Conservation (phyloP, 2,329 filamentous ascomycete genomes). For the Aspergillus udagawae region DNA sequence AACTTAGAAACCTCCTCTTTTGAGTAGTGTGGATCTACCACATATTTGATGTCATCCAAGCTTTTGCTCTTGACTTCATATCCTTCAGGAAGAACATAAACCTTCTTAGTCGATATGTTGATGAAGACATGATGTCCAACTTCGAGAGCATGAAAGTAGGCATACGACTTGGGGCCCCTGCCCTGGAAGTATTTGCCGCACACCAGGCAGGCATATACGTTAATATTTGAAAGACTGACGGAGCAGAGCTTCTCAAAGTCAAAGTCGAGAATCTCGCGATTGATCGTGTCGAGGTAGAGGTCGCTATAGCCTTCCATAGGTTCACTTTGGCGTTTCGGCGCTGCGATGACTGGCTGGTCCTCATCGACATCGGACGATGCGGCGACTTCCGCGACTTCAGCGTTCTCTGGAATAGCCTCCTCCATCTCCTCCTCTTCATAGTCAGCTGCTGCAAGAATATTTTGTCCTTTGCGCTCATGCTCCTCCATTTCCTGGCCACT, state of each 20-base stretch:
- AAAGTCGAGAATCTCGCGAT: conserved; percentile 89
- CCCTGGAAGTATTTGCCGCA: conserved; percentile 99
- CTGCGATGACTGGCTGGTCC: conserved; percentile 32
- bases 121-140: conserved; percentile 96
- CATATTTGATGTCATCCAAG: conserved; percentile 96
- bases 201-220: conserved; percentile 94
- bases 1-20: conserved; percentile 75
- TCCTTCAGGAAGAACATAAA: conserved; percentile 71
- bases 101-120: conserved; percentile 69
- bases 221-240: conserved; percentile 93
- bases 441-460: conserved; percentile 57
- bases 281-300: conserved; percentile 95
- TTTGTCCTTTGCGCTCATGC: conserved; percentile 32
- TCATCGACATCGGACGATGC: conserved; percentile 34
- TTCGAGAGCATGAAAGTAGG: conserved; percentile 95
- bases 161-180: conserved; percentile 86
- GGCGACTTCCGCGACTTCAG: conserved; percentile 8
- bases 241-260: conserved; percentile 99
- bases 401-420: conserved; percentile 27
- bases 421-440: conserved; percentile 59
- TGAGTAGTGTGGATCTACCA: conserved; percentile 84
- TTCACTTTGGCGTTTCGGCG: conserved; percentile 62
- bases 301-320: conserved; percentile 88
- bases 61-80: conserved; percentile 95
- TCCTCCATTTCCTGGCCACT: conserved; percentile 31